Base-by-base conservation (phyloP, 306 rosid genomes). In the Abrus pulchellus region DNA sequence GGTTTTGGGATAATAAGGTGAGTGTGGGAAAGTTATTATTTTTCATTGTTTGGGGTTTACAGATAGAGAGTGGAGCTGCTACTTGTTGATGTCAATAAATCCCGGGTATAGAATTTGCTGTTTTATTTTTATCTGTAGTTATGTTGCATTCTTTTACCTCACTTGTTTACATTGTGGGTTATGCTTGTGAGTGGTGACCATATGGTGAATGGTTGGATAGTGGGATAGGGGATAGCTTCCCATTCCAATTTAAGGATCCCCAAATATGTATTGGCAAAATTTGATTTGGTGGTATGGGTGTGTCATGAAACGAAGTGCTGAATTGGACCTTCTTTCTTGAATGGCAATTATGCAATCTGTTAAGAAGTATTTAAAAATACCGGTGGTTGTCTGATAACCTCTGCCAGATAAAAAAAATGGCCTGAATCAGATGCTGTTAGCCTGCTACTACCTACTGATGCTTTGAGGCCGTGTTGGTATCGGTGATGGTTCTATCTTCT, bases 1-100 rank as follows among this genome's bases (percentile, higher is more conserved):
- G 64, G 50, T 34, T 77, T 75, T 80, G 77, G 71, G 74, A 55
- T 71, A 28, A 45, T 63, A 81, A 68, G 72, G 53, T 68, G 20
- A 52, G 56, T 67, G 53, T 68, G 20, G 59, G 56, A 64, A 5
- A 20, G 40, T 56, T 30, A 61, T 68, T 69, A 53, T 53, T 47
- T 70, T 74, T 6, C 33, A 2, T 8, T 41, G 12, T 36, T 66
- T 38, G 38, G 55, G 60, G n/a, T 76, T 33, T 55, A 76, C 32
- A 3, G 48, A 64, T 73, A 33, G 50, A 68, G 53, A 65, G 52
- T 55, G 11, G 38, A 50, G 32, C 48, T 70, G 32, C 47, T 69
- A 28, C 65, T 68, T 72, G 66, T 30, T 55, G 4, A 63, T 82
- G 74, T 82, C 34, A 45, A 67, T 82, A 67, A 72, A 74, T 63